Percentiles rank a stretch among this genome's conserved stretches.
These are phyloP conservation scores for Adansonia rubrostipa DNA, from an alignment of 441 rosid species.

Conservation along the genomic window DNA sequence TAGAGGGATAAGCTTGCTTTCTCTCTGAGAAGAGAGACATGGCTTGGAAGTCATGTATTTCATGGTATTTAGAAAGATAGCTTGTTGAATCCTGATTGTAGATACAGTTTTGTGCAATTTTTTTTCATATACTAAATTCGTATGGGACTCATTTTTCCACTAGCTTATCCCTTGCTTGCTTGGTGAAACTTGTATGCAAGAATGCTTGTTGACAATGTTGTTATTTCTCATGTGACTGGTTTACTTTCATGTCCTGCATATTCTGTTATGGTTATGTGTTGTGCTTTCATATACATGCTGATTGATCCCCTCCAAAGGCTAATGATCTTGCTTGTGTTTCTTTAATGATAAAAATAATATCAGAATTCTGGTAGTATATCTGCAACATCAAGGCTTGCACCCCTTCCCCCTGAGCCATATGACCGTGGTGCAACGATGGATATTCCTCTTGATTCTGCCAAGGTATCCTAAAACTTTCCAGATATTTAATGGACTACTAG, in stretches of 20 bases:
- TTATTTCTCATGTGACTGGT: not conserved
- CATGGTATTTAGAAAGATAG: not conserved
- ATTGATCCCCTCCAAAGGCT: constrained; percentile 5
- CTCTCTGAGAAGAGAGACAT: not conserved
- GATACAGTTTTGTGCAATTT: not conserved
- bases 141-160: not conserved
- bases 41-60: not conserved
- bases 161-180: constrained; percentile 10
- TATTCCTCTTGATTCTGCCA: constrained; percentile 79
- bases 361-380: constrained; percentile 78
- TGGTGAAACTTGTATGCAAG: not conserved
- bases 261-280: not conserved
- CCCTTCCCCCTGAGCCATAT: constrained; percentile 97
- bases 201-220: not conserved
- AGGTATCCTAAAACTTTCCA: constrained; percentile 47
- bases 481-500: constrained; percentile 16
- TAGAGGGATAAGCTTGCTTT: not conserved
- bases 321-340: constrained; percentile 17
- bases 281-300: not conserved
- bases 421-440: constrained; percentile 89
- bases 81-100: not conserved
- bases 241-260: constrained; percentile 18
- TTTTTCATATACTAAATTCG: not conserved
- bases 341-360: constrained; percentile 23
- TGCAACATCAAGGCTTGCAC: constrained; percentile 78